These are phyloP conservation scores for Candida pseudocylindracea DNA, from an alignment of 1,139 yeast species.

Conservation along the genomic window DNA sequence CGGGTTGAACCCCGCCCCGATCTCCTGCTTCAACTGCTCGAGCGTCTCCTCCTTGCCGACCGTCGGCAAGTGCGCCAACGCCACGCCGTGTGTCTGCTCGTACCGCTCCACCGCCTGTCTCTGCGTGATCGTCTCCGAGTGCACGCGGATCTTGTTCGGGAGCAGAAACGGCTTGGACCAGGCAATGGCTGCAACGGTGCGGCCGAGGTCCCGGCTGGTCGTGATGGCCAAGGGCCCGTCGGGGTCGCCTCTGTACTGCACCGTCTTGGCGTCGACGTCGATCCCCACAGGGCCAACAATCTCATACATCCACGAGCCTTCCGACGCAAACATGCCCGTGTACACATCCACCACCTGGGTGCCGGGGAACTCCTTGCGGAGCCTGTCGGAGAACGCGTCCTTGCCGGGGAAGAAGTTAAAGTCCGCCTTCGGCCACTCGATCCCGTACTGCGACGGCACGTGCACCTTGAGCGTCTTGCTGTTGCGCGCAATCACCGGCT, in stretches of 20 bases:
- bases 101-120: conserved; percentile 17
- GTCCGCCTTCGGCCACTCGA: conserved; percentile 7
- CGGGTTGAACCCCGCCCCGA: conserved; percentile 11
- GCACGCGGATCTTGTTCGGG: conserved; percentile 22
- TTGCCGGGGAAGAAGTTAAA: conserved; percentile 6
- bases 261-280: conserved; percentile 11
- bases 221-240: no score
- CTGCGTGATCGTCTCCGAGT: conserved; percentile 16
- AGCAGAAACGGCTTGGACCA: conserved; percentile 4
- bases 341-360: conserved; percentile 26
- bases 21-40: conserved; percentile 4
- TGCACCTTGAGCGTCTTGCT: conserved; percentile 21
- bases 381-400: conserved; percentile 16
- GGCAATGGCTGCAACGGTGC: no score
- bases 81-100: conserved; percentile 16
- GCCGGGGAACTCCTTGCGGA: conserved; percentile 17
- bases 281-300: conserved; percentile 16
- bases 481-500: no score
- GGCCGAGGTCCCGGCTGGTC: no score
- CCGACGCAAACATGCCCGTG: conserved; percentile 21
- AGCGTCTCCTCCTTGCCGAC: conserved; percentile 15
- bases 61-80: conserved; percentile 9
- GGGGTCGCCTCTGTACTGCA: conserved; percentile 8
- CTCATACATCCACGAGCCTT: conserved; percentile 14
- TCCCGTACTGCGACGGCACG: conserved; percentile 44